Conservation (phyloP, 2,329 filamentous ascomycete genomes). For the Penicillium sclerotiorum region DNA sequence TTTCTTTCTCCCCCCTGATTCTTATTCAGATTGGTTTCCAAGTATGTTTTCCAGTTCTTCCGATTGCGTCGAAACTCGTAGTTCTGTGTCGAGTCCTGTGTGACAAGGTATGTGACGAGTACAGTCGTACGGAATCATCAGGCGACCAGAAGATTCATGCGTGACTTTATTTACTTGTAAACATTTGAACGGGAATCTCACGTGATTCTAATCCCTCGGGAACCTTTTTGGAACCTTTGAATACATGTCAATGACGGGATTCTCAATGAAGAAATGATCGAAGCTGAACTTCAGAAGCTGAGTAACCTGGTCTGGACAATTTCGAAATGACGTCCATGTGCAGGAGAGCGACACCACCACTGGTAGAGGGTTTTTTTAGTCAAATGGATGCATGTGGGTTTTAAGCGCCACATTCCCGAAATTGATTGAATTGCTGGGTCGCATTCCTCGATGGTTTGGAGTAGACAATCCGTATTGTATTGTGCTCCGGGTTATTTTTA, state of each 20-base stretch:
- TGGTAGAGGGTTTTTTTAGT: too few species aligned
- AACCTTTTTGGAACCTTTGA: too few species aligned
- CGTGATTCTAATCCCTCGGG: too few species aligned
- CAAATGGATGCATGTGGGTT: not conserved
- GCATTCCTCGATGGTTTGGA: not conserved
- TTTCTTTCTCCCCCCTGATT: too few species aligned
- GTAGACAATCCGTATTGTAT: not conserved
- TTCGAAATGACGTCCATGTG: not conserved
- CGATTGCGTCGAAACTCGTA: conserved; percentile 3
- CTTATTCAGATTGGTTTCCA: too few species aligned
- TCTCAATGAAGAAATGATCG: too few species aligned
- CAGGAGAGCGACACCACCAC: too few species aligned
- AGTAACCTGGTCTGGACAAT: too few species aligned
- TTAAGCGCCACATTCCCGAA: not conserved
- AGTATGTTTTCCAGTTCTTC: conserved; percentile 2
- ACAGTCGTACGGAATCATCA: conserved; percentile 4
- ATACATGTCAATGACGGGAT: too few species aligned
- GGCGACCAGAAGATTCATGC: not conserved
- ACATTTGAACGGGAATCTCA: too few species aligned
- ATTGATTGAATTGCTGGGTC: not conserved
- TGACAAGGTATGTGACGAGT: conserved; percentile 2
- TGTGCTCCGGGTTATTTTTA: conserved; percentile 3
- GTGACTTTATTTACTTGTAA: not conserved
- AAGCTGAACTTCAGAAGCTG: too few species aligned
- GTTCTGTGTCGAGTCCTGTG: conserved; percentile 17